Conservation (phyloP, 139 green algal species). For the Asterochloris erici region DNA sequence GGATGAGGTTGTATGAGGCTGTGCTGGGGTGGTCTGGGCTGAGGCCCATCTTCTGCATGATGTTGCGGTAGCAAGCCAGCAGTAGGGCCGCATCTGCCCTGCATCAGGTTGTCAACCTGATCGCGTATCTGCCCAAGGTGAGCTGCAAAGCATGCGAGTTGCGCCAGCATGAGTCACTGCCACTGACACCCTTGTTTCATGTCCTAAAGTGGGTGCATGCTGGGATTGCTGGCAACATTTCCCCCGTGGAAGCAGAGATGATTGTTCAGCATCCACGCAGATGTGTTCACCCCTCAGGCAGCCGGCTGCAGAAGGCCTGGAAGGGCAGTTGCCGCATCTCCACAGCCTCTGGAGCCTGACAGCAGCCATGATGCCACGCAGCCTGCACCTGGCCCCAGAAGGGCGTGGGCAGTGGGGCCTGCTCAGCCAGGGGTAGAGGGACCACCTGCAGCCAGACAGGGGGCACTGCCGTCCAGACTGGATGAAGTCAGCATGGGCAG, state of each 20-base stretch:
- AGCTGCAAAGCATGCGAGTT: too few species aligned
- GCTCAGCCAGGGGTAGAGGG: constrained; percentile 34
- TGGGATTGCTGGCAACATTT: too few species aligned
- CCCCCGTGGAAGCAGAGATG: background rate
- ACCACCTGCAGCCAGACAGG: constrained; percentile 18
- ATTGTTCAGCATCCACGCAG: background rate
- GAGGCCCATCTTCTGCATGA: too few species aligned
- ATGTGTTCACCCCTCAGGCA: background rate
- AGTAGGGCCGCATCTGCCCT: too few species aligned
- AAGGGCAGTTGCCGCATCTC: constrained; percentile 37
- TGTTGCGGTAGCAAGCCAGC: too few species aligned
- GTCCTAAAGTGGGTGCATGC: too few species aligned
- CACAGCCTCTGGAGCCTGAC: background rate
- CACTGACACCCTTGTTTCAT: too few species aligned
- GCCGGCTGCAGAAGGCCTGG: constrained; percentile 4
- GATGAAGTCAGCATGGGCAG: background rate
- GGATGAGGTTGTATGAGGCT: constrained; percentile 45
- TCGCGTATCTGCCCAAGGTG: too few species aligned
- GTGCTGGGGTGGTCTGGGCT: too few species aligned
- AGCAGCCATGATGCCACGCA: background rate
- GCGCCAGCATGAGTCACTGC: too few species aligned
- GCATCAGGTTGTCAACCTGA: too few species aligned
- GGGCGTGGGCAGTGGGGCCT: background rate
- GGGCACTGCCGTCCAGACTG: background rate
- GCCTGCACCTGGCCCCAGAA: constrained; percentile 4